Conservation (phyloP, 192 early-diverging fungal species). For the Glomus cerebriforme region DNA sequence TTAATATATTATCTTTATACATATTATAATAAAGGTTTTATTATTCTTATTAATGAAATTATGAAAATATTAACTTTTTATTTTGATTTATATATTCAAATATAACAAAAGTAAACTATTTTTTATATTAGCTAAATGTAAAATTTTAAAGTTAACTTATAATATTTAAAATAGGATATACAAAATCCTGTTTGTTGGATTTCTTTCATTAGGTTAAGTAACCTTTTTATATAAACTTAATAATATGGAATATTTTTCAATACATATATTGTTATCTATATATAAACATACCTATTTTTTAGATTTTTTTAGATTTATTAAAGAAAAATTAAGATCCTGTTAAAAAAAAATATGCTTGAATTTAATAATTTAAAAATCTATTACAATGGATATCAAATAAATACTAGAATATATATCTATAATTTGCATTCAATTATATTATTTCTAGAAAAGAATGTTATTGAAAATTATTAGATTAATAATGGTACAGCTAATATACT, state of each 20-base stretch:
- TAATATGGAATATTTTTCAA: background rate
- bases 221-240: background rate
- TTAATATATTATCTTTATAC: background rate
- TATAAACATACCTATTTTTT: background rate
- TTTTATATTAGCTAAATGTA: background rate
- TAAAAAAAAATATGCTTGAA: background rate
- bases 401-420: background rate
- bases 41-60: constrained; percentile 29
- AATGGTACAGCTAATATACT: background rate
- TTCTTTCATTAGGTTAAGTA: background rate
- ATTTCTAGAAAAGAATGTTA: constrained; percentile 1
- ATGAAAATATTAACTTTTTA: background rate
- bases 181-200: constrained; percentile 1
- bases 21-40: constrained; percentile 1
- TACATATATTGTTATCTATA: constrained; percentile 7
- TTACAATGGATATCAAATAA: constrained; percentile 15
- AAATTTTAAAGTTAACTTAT: background rate
- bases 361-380: background rate
- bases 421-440: constrained; percentile 6
- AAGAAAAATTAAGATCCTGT: background rate
- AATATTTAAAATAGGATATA: background rate
- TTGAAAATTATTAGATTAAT: background rate
- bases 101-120: background rate
- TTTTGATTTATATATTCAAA: constrained; percentile 19
- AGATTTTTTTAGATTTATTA: background rate